Base-by-base conservation (phyloP, 208 protist species). In the Leishmania martiniquensis region DNA sequence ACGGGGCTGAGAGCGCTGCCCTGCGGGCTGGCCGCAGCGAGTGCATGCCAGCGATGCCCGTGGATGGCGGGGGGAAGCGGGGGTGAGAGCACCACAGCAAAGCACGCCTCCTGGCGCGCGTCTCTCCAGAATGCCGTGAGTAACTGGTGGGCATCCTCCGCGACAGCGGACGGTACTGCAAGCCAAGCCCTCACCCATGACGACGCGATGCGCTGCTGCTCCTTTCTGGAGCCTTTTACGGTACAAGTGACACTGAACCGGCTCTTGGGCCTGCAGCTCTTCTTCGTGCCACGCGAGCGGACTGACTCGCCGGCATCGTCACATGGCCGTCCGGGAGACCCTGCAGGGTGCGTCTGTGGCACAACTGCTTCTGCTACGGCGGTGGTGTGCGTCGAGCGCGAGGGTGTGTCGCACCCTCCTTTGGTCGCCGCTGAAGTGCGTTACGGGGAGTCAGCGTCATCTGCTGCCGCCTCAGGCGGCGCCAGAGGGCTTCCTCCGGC, bases 21-120 rank as follows among this genome's bases (percentile, higher is more conserved):
- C 15, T 94, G 90, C 42, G 59, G 67, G 1, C 77, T 82, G 32
- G 86, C 87, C 7, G 79, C 74, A 15, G 45, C 44, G 1, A 73
- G 59, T 39, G 79, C 54, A 9, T 97, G 93, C 65, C 17, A n/a
- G 42, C 84, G 85, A 6, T 95, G 91, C 76, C 93, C 91, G 39
- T 97, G 93, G 93, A 94, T 95, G 89, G 83, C 84, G 57, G 72
- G 83, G 13, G 75, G 75, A 51, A 47, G 7, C 32, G 49, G 62
- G 4, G 74, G 74, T 44, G 51, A 34, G 17, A 60, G 66, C 7
- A 70, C 78, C 7, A 45, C 51, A 4, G 45, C 74, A 13, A 80
- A 86, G n/a, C 82, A 87, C 17, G 75, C 73, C 37, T 83, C 81
- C 12, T 74, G 87, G 72, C 91, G 90, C 37, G 62, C 85, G 17